Conservation (phyloP, 352 stramenopile species). For the Phytophthora crassamura region DNA sequence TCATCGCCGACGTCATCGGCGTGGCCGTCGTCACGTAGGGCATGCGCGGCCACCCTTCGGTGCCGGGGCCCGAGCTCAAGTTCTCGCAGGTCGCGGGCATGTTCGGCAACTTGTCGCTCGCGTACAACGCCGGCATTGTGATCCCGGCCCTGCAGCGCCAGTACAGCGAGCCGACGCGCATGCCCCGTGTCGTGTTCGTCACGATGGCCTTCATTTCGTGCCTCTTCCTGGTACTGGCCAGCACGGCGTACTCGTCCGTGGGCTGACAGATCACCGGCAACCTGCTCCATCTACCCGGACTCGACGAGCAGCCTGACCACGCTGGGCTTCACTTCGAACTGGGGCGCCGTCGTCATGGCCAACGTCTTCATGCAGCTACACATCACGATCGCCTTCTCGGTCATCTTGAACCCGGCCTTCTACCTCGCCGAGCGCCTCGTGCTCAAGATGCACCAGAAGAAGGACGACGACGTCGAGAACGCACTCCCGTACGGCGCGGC, state of each 20-base stretch:
- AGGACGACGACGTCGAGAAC: constrained; percentile 38
- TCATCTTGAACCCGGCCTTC: constrained; percentile 48
- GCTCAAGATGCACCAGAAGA: constrained; percentile 47
- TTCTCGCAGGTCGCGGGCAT: no score
- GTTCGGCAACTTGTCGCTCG: no score
- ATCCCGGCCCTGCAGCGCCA: no score
- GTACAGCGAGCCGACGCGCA: constrained; percentile 30
- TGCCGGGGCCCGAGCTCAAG: constrained; percentile 32
- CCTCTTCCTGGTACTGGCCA: constrained; percentile 44
- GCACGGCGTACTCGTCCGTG: constrained; percentile 47
- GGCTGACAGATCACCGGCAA: constrained; percentile 64
- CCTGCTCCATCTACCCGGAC: constrained; percentile 53
- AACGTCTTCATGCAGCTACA: constrained; percentile 41
- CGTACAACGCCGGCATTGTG: no score
- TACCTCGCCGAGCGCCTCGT: constrained; percentile 43
- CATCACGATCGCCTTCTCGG: constrained; percentile 44
- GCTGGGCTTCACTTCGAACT: constrained; percentile 44
- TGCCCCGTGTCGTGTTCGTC: constrained; percentile 37
- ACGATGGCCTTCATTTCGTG: constrained; percentile 44
- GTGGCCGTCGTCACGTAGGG: constrained; percentile 32
- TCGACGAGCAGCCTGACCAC: constrained; percentile 31
- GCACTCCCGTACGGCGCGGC: constrained; percentile 27
- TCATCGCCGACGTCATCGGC: constrained; percentile 42
- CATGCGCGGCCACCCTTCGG: constrained; percentile 26
- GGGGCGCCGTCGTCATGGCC: constrained; percentile 37